Evolutionary conservation across 116 monocot genomes (phyloP).

Genomic region (Iris pallida): DNA sequence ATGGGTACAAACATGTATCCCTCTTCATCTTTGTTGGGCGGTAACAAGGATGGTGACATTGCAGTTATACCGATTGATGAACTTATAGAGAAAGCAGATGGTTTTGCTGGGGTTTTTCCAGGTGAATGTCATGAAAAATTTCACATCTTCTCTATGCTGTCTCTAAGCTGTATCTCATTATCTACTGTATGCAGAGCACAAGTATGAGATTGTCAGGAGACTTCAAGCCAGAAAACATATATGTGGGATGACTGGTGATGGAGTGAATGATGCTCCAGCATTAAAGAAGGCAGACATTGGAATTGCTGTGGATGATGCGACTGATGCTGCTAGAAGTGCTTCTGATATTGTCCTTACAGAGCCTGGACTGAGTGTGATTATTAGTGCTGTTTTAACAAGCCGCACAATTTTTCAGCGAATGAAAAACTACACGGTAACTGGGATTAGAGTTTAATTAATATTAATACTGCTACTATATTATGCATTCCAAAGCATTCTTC

Average conservation of each 20-base stretch:
- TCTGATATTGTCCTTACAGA: conserved; percentile 2
- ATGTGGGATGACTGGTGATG: conserved; percentile 3
- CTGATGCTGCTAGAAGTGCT: conserved; percentile 1
- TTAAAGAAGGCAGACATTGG: conserved; percentile 31
- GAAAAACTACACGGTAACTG: conserved; percentile 1
- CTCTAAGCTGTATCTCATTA: background rate
- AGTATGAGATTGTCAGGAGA: conserved; percentile 1
- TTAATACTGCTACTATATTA: no score
- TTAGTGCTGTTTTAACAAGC: conserved; percentile 4
- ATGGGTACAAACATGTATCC: conserved; percentile 9
- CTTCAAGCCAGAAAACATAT: conserved; percentile 4
- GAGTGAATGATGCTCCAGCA: conserved; percentile 5
- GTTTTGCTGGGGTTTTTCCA: conserved; percentile 8
- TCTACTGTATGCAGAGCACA: conserved; percentile 3
- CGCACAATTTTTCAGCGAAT: conserved; percentile 1
- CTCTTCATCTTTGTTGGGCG: background rate
- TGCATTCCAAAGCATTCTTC: no score
- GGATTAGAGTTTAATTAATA: no score
- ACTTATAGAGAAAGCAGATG: conserved; percentile 10
- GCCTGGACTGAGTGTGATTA: conserved; percentile 4
- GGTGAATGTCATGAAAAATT: background rate
- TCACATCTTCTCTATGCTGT: background rate
- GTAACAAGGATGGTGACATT: background rate
- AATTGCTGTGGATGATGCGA: background rate
- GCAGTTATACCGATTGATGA: conserved; percentile 1